A percentile compares a stretch with the other conserved stretches of the same genome.
Evolutionary conservation across 306 rosid genomes (phyloP).

Genomic region (Prunus padus): DNA sequence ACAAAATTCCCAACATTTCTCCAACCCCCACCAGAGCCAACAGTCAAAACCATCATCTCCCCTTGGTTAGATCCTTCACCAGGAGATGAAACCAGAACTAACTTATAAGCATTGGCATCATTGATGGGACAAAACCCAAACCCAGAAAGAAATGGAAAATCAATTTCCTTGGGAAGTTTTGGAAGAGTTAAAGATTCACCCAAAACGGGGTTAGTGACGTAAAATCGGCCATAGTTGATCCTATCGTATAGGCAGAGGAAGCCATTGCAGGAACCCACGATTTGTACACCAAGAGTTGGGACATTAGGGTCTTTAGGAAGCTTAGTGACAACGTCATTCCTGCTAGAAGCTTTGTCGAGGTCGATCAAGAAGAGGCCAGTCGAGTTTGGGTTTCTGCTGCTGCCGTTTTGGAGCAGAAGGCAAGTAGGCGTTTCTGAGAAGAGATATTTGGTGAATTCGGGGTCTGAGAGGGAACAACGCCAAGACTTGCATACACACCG

Average conservation of each 20-base stretch:
- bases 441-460: neutral
- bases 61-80: neutral
- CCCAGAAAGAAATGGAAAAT: neutral
- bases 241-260: neutral
- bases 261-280: constrained; percentile 8
- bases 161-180: neutral
- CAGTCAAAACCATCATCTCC: constrained; percentile 1
- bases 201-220: neutral
- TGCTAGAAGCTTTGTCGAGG: neutral
- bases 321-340: neutral
- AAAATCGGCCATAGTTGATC: neutral
- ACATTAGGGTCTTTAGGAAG: neutral
- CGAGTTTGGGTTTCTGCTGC: neutral
- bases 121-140: neutral
- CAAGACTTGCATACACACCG: constrained; percentile 12
- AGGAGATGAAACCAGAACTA: neutral
- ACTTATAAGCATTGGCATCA: constrained; percentile 2
- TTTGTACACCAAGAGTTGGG: neutral
- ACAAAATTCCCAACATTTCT: neutral
- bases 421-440: neutral
- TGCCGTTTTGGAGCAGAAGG: constrained; percentile 8
- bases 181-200: neutral
- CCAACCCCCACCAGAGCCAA: constrained; percentile 2
- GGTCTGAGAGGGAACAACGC: constrained; percentile 1
- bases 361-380: neutral